phyloP scores from a whole-genome alignment of 2,329 filamentous ascomycete species.

The Blastomyces silverae region DNA sequence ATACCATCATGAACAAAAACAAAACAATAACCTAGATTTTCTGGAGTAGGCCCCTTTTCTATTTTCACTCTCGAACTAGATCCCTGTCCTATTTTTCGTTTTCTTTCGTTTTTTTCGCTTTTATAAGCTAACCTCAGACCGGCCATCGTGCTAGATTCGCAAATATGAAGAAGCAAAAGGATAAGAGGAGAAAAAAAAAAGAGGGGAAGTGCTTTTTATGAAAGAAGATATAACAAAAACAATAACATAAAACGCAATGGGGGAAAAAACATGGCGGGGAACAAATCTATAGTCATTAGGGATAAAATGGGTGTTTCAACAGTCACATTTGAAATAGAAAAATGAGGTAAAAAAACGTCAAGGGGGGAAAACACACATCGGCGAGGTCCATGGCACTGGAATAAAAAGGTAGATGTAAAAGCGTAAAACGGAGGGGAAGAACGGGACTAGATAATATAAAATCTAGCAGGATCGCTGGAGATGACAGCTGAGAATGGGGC shows the following conservation, averaged over 20 bases:
- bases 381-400: not conserved
- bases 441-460: not conserved
- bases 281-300: slow-evolving; percentile 9
- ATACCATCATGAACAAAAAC: not conserved
- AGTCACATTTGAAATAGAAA: not conserved
- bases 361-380: not conserved
- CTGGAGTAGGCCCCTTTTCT: not conserved
- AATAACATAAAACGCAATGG: not conserved
- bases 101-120: not conserved
- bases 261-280: not conserved
- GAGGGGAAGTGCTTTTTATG: not conserved
- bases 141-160: slow-evolving; percentile 7
- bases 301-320: not conserved
- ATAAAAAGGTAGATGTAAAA: not conserved
- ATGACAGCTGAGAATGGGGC: not conserved
- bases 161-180: not conserved
- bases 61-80: too few species aligned
- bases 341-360: not conserved
- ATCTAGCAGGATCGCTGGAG: not conserved
- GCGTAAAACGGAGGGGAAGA: not conserved
- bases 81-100: too few species aligned
- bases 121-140: not conserved
- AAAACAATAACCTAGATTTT: slow-evolving; percentile 1
- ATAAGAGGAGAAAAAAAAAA: not conserved
- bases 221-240: not conserved